Conservation (phyloP, 2,329 filamentous ascomycete genomes). For the Epichloe baconii region DNA sequence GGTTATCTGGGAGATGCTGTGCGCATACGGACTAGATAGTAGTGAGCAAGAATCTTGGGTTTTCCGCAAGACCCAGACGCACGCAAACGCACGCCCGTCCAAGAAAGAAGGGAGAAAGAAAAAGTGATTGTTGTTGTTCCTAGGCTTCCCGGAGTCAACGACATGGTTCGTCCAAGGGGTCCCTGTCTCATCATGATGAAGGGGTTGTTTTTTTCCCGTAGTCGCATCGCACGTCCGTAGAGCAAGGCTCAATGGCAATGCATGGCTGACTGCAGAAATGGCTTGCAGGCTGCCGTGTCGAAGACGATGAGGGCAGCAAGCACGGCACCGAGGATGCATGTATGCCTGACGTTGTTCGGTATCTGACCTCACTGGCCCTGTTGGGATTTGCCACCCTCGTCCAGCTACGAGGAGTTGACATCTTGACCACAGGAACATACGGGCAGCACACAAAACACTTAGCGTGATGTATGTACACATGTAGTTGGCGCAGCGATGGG, state of each 20-base stretch:
- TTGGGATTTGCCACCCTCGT: not conserved
- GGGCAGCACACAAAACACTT: no score
- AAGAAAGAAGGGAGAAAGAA: no score
- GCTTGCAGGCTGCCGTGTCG: not conserved
- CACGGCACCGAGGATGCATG: not conserved
- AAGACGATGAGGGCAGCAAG: not conserved
- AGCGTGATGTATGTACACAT: no score
- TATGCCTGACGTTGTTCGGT: not conserved
- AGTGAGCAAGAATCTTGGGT: no score
- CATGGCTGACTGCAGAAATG: conserved; percentile 2
- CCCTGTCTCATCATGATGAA: not conserved
- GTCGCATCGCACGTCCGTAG: not conserved
- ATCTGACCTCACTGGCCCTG: not conserved
- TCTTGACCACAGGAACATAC: not conserved
- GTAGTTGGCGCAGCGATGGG: not conserved
- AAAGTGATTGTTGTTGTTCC: no score
- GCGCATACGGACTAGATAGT: no score
- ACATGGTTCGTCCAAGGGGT: no score
- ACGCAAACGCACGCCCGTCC: no score
- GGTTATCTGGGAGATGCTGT: no score
- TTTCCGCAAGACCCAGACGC: no score
- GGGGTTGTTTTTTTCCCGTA: not conserved
- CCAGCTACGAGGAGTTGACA: not conserved
- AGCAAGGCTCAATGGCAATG: not conserved
- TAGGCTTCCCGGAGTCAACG: no score